Evolutionary conservation across 1,284 basidiomycete genomes (phyloP), one percentile per base, ranked within the genome.

Genomic region (Entoloma clypeatum): DNA sequence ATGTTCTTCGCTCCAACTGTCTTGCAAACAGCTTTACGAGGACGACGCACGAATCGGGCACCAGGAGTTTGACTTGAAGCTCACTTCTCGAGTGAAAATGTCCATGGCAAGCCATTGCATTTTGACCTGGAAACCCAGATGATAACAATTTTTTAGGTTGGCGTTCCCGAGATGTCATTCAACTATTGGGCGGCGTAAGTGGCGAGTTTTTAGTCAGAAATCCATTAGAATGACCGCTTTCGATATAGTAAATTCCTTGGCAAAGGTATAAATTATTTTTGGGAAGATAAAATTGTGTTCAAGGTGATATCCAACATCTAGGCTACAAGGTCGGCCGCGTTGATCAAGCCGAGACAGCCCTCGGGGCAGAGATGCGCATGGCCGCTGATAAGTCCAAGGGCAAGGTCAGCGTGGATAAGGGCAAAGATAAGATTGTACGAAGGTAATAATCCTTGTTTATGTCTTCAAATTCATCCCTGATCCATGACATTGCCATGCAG

Each of bases 291-390:
- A 21, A 29, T 22, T 5, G 16, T 21, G 16, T 24, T 28, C 17
- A 34, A 30, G 19, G 14, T 39, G 4, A 38, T 27, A 6, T 37
- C 4, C 28, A 23, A 34, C 14, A 14, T 44, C 23, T 64, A 73
- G 93, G 94, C 0, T 92, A 96, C 70, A 97, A 98, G 67, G 92
- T 99, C 43, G 96, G 96, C 11, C 82, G 92, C 10, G 96, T 99
- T 7, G 95, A 98, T 58, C 96, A 99, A 65, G 83, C 86, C 2
- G 96, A 99, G 67, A 99, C 96, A 0, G 93, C 85, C 3, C 73
- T 88, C 10, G 86, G 85, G 3, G 85, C 85, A 5, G 86, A 88
- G 59, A 88, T 88, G 85, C 79, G 85, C 10, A 55, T 86, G 44
- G 83, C 83, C 6, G 81, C 81, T 5, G 75, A 89, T 36, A 87